These are phyloP conservation scores for Naganishia randhawae DNA, from an alignment of 768 basidiomycete species.

Conservation along the genomic window DNA sequence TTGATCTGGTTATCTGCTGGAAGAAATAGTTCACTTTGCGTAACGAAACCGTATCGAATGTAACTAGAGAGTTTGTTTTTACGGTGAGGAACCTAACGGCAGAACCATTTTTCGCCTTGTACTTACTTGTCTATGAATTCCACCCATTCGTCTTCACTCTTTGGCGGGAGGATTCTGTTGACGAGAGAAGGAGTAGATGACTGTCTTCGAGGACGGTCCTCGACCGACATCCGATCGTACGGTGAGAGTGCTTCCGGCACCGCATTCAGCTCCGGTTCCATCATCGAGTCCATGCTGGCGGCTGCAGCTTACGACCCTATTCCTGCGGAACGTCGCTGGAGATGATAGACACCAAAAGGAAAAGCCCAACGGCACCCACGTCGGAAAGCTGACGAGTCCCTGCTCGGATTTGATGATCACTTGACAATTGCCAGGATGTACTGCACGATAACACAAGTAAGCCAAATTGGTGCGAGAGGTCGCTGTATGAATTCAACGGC, in stretches of 20 bases:
- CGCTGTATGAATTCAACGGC: too few relatives aligned
- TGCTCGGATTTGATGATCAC: too few relatives aligned
- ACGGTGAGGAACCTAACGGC: background rate
- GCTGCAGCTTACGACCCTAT: background rate
- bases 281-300: background rate
- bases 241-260: background rate
- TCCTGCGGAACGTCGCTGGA: too few relatives aligned
- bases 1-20: background rate
- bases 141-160: constrained; percentile 22
- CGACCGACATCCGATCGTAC: background rate
- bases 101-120: background rate
- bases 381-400: too few relatives aligned
- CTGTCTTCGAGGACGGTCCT: background rate
- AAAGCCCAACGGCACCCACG: too few relatives aligned
- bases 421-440: too few relatives aligned
- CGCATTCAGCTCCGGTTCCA: background rate
- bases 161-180: constrained; percentile 17
- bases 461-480: too few relatives aligned
- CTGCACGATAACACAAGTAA: too few relatives aligned
- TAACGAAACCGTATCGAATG: constrained; percentile 12
- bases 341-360: too few relatives aligned
- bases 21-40: constrained; percentile 7
- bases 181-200: constrained; percentile 8
- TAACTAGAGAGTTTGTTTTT: constrained; percentile 1
- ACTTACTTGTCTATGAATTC: constrained; percentile 24